Base-by-base conservation (phyloP, 2,329 filamentous ascomycete genomes). In the Zymoseptoria ardabiliae region DNA sequence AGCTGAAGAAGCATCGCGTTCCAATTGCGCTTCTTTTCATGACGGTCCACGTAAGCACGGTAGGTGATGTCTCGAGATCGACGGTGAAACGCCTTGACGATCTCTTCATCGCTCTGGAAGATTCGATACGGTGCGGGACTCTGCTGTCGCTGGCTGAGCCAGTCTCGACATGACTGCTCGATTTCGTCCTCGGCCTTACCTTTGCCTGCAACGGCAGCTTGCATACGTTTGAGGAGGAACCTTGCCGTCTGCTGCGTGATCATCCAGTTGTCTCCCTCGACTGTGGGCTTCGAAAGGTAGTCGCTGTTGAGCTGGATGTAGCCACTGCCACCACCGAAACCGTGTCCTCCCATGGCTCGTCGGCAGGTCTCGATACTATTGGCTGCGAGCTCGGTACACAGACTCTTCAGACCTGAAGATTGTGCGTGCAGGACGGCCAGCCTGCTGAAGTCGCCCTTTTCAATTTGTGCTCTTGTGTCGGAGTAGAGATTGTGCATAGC, bases 241-340 rank as follows among this genome's bases (percentile, higher is more conserved):
- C 74, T 73, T 0, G 78, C 77, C 3, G 78, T 78, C 67, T 82
- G 80, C 60, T 82, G 79, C 0, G 78, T 81, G 49, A 82, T 82
- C 79, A 82, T 82, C 78, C 79, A 82, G 58, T 82, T 82, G 65
- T 82, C 80, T 1, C 81, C 80, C 63, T 83, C 80, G 2, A 83
- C 81, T 0, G 80, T 82, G 0, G 79, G 79, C 66, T 82, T 82
- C 2, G 79, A 77, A 4, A 81, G 71, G 56, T 81, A 81, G 59
- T 80, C 78, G 13, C 76, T 73, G 63, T 82, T 81, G 45, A 81
- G 70, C 28, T 80, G 78, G 10, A 82, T 77, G 30, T 82, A 74
- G 1, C 80, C 80, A 65, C 78, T 81, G 1, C 76, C 78, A 19
- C 78, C 79, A 3, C 79, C 78, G 63, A 81, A 82, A 0, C 80